Evolutionary conservation across 164 flowering plant genomes (phyloP).

Genomic region (Magnolia changhungtana): DNA sequence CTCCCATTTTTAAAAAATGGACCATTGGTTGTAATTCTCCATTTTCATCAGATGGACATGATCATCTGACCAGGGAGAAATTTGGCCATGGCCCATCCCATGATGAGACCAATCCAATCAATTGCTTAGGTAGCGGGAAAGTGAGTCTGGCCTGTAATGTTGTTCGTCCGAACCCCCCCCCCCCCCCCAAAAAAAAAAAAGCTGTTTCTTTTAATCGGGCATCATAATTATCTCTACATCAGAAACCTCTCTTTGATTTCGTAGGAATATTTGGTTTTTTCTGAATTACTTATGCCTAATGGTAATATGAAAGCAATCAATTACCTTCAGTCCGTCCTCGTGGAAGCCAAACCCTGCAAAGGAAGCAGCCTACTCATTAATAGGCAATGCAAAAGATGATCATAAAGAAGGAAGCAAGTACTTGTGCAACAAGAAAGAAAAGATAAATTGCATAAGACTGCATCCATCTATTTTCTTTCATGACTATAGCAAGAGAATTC

Average conservation of each 20-base stretch:
- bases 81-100: not conserved
- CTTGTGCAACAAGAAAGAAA: too few relatives aligned
- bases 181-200: too few relatives aligned
- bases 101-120: too few relatives aligned
- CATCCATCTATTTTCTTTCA: too few relatives aligned
- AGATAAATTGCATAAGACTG: too few relatives aligned
- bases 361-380: not conserved
- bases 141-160: not conserved
- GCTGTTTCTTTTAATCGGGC: too few relatives aligned
- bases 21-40: not conserved
- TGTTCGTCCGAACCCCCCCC: not conserved
- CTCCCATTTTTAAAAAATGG: not conserved
- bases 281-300: not conserved
- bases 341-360: conserved; percentile 88
- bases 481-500: too few relatives aligned
- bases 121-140: not conserved
- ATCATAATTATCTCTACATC: too few relatives aligned
- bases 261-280: not conserved
- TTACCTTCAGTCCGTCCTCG: conserved; percentile 91
- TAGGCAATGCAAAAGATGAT: not conserved
- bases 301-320: not conserved
- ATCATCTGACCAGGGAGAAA: not conserved
- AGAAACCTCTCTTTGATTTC: not conserved
- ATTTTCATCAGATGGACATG: not conserved
- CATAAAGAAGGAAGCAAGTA: not conserved